Percentiles rank a stretch among this genome's conserved stretches.
These are phyloP conservation scores for Candida suzukii DNA, from an alignment of 805 yeast genomes.

Conservation along the genomic window DNA sequence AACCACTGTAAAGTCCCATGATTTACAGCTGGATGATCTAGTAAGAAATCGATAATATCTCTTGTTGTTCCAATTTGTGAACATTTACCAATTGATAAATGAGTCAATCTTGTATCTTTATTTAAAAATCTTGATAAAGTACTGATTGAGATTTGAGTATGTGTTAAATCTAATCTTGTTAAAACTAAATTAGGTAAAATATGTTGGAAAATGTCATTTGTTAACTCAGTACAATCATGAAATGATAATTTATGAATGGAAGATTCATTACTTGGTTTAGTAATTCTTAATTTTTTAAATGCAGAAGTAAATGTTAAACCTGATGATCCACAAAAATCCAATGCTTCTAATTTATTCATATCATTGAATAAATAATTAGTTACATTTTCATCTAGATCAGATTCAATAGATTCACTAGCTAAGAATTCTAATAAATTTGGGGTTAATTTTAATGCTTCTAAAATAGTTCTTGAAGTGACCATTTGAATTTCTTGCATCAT, in stretches of 20 bases:
- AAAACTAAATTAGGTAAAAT: slow-evolving; percentile 54
- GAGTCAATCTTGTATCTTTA: slow-evolving; percentile 55
- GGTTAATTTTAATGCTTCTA: slow-evolving; percentile 51
- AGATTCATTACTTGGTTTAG: slow-evolving; percentile 4
- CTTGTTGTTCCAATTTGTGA: slow-evolving; percentile 60
- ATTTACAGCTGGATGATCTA: slow-evolving; percentile 59
- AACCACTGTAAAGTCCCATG: slow-evolving; percentile 39
- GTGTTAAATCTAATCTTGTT: slow-evolving; percentile 70
- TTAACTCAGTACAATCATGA: slow-evolving; percentile 82
- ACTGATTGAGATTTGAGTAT: slow-evolving; percentile 68
- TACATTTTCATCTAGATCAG: slow-evolving; percentile 61
- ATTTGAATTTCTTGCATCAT: slow-evolving; percentile 90
- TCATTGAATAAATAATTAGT: slow-evolving; percentile 47
- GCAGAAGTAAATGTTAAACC: slow-evolving; percentile 55
- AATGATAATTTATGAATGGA: slow-evolving; percentile 51
- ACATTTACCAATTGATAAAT: slow-evolving; percentile 61
- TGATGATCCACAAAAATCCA: slow-evolving; percentile 88
- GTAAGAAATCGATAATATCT: slow-evolving; percentile 61
- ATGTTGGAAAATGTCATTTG: slow-evolving; percentile 46
- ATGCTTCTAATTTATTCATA: slow-evolving; percentile 49
- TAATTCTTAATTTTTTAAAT: slow-evolving; percentile 37
- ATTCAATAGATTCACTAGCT: slow-evolving; percentile 81
- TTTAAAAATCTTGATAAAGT: slow-evolving; percentile 48
- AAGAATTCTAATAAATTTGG: slow-evolving; percentile 72
- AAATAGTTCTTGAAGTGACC: slow-evolving; percentile 71